Evolutionary conservation across 306 rosid species (phyloP), one percentile per base, ranked within the genome.

Genomic region (Senna siamea): DNA sequence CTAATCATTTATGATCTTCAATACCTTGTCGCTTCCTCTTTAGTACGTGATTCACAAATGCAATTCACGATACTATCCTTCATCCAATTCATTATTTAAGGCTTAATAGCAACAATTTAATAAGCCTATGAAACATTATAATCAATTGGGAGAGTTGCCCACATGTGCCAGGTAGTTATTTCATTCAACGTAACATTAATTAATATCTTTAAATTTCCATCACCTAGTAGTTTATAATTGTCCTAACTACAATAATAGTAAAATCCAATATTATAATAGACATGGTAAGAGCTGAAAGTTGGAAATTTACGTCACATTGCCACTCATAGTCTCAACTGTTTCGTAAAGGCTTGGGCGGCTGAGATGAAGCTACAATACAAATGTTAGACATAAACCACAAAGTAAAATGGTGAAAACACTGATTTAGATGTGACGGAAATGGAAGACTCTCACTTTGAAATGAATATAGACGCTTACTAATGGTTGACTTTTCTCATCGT

Each of bases 401-500:
- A 9, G 43, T 67, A 1, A 9, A 52, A 2, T 32, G 48, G 41
- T 40, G 50, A 44, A 72, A 57, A 63, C 71, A 65, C 30, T 18
- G 26, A 30, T 15, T 10, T 30, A 11, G 23, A n/a, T 17, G 2
- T 30, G 46, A 15, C 8, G 11, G 9, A 40, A 53, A 37, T 53
- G 2, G 38, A 70, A 34, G 3, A 41, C 47, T 10, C 6, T 8
- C 6, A 0, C 47, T 10, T 59, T 9, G 5, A 0, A 7, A n/a
- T n/a, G 7, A 10, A 11, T 60, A 48, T 30, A 9, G 44, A 30
- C 14, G 7, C 41, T 75, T 75, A 65, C 63, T 60, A 5, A 34
- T 56, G 19, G 77, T 80, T 52, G 88, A 65, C 79, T 30, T 26
- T 34, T 34, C 3, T 56, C 35, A 35, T 19, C 77, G 23, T 13